Base-by-base conservation (phyloP, 2,329 filamentous ascomycete species). In the Colletotrichum salicis region DNA sequence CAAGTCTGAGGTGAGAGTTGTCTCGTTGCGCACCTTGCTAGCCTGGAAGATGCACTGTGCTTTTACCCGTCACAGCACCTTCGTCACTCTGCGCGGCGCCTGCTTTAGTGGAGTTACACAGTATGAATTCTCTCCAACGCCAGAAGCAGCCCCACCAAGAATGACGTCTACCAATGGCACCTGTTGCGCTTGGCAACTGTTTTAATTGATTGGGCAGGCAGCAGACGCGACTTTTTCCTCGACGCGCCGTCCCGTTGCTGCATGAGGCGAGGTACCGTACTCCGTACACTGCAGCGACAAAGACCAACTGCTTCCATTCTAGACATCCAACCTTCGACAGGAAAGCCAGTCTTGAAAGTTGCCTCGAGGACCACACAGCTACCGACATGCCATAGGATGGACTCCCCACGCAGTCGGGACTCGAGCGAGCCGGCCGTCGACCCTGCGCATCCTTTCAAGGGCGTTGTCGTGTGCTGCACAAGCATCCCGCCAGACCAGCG, bases 381-480 rank as follows among this genome's bases (percentile, higher is more conserved):
- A 54, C 29, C 60, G 70, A 71, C 51, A 72, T 72, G 67, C 64
- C 57, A 31, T 71, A 68, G 60, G 22, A 73, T 73, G 71, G 71
- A 63, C 5, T 64, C 63, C 15, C 22, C 63, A 33, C 55, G 27
- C 31, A 56, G 48, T 35, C 58, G 57, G 35, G 76, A 75, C 62
- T 61, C 67, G 51, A 76, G 74, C 70, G 73, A 77, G 13, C 73
- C 77, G 63, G 76, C 78, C 19, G 79, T 88, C 82, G 90, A 92
- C 81, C 84, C 87, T 71, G 86, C 91, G 60, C 85, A 86, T 74
- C 92, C 93, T 64, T 88, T 95, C 76, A 85, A 86, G 74, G 92
- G 93, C 76, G 88, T 94, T 64, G 89, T 96, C 73, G 87, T 97
- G 76, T 97, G 95, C 86, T 97, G 94, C 83, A 97, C 95, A 62